A percentile compares a stretch with the other conserved stretches of the same genome.
Evolutionary conservation across 2,329 filamentous ascomycete species (phyloP).

Genomic region (Diaporthe sp.): DNA sequence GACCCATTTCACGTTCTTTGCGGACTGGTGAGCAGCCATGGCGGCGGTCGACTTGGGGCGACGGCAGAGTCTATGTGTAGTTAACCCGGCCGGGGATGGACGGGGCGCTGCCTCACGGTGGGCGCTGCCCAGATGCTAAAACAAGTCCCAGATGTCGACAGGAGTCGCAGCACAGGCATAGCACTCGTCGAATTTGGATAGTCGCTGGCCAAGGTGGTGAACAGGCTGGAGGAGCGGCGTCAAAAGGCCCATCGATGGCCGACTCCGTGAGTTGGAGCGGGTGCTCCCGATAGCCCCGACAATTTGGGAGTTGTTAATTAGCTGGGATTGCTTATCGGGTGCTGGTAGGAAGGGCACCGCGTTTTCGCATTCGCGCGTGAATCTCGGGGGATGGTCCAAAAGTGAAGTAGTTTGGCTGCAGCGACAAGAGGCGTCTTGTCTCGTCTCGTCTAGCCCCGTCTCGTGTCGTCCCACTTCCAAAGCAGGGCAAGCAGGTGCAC

Average conservation of each 20-base stretch:
- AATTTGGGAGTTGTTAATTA: not conserved
- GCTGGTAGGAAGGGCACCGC: not conserved
- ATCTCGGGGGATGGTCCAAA: not conserved
- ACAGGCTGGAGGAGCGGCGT: not conserved
- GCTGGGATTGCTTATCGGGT: not conserved
- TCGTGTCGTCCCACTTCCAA: not conserved
- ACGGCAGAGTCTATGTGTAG: too few relatives aligned
- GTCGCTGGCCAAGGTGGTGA: not conserved
- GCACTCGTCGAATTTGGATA: not conserved
- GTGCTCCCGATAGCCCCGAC: not conserved
- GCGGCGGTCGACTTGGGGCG: slow-evolving; percentile 3
- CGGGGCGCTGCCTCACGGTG: slow-evolving; percentile 4
- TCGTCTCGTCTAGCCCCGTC: not conserved
- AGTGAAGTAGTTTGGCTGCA: not conserved
- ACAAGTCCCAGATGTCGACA: slow-evolving; percentile 1
- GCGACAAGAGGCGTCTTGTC: not conserved
- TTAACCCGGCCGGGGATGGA: not conserved
- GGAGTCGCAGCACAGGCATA: slow-evolving; percentile 9
- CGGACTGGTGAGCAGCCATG: slow-evolving; percentile 35
- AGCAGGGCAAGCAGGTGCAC: not conserved
- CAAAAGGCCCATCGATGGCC: not conserved
- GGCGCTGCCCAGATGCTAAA: slow-evolving; percentile 7
- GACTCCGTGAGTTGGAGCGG: not conserved
- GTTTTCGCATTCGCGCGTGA: not conserved
- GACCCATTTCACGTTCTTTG: slow-evolving; percentile 51